Percentiles rank a stretch among this genome's conserved stretches.
Evolutionary conservation across 768 basidiomycete species (phyloP).

Genomic region (Xerocomellus intermedius): DNA sequence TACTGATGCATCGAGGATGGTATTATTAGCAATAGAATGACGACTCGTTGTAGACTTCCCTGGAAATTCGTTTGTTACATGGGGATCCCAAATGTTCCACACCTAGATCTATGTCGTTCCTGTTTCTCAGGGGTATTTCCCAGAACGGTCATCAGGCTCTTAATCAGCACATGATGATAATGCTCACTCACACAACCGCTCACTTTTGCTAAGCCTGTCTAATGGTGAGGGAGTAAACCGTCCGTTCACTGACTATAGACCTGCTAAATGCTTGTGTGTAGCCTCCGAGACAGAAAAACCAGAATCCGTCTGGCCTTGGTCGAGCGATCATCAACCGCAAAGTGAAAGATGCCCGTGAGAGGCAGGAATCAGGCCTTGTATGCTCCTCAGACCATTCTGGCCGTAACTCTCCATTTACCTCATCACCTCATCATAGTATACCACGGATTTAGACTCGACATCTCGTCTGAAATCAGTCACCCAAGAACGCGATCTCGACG

Average conservation of each 20-base stretch:
- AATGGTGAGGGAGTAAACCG: conserved; percentile 12
- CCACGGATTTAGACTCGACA: conserved; percentile 67
- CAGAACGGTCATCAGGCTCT: conserved; percentile 5
- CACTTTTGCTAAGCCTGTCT: neutral
- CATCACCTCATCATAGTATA: conserved; percentile 49
- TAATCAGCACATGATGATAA: conserved; percentile 2
- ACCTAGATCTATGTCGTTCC: no score
- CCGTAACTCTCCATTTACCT: conserved; percentile 1
- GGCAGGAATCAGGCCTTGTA: conserved; percentile 57
- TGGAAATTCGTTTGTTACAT: no score
- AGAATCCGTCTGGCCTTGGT: conserved; percentile 81
- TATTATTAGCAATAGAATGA: neutral
- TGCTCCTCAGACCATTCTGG: conserved; percentile 23
- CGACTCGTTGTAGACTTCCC: no score
- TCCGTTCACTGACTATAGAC: neutral
- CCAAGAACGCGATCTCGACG: conserved; percentile 93
- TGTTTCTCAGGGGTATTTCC: conserved; percentile 9
- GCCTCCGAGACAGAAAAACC: conserved; percentile 60
- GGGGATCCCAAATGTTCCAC: no score
- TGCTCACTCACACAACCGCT: neutral
- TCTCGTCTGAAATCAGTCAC: conserved; percentile 86
- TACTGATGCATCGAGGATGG: no score
- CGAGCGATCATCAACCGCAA: conserved; percentile 94
- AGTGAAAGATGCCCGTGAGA: conserved; percentile 40
- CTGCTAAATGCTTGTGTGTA: conserved; percentile 17